Conservation (phyloP, 495 filamentous ascomycete species). For the Haplographium delicatum region DNA sequence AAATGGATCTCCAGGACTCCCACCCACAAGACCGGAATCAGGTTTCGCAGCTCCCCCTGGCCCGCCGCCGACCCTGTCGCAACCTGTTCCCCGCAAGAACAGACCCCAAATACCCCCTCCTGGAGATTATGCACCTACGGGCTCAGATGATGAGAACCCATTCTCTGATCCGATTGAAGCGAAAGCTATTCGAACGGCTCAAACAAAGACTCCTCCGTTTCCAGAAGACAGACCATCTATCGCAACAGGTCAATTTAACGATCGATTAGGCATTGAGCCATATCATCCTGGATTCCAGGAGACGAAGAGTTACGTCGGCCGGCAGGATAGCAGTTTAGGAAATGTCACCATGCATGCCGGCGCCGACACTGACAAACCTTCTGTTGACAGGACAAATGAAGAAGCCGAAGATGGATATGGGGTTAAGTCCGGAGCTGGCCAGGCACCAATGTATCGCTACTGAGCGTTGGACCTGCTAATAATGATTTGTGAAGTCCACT, state of each 20-base stretch:
- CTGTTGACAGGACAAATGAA: conserved; percentile 6
- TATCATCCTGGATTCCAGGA: conserved; percentile 46
- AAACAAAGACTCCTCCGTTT: conserved; percentile 27
- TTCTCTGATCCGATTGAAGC: conserved; percentile 19
- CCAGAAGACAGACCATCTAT: conserved; percentile 33
- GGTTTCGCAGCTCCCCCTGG: conserved; percentile 15
- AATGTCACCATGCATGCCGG: conserved; percentile 34
- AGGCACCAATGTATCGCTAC: conserved; percentile 19
- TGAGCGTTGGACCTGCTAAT: background rate
- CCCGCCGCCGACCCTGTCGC: conserved; percentile 13
- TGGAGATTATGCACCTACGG: conserved; percentile 21
- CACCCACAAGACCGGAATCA: conserved; percentile 9
- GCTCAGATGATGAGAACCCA: conserved; percentile 19
- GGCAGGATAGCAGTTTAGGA: conserved; percentile 32
- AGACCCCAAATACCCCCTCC: conserved; percentile 22
- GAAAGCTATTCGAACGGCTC: background rate
- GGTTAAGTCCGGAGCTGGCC: background rate
- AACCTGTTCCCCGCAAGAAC: conserved; percentile 3
- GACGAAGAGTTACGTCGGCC: conserved; percentile 30
- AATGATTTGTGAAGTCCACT: background rate
- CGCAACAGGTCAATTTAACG: conserved; percentile 31
- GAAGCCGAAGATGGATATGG: background rate
- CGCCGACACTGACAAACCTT: background rate
- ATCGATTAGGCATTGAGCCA: conserved; percentile 47
- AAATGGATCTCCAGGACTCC: conserved; percentile 14